Base-by-base conservation (phyloP, 805 yeast species). In the Sungouiozyma intestinalis region DNA sequence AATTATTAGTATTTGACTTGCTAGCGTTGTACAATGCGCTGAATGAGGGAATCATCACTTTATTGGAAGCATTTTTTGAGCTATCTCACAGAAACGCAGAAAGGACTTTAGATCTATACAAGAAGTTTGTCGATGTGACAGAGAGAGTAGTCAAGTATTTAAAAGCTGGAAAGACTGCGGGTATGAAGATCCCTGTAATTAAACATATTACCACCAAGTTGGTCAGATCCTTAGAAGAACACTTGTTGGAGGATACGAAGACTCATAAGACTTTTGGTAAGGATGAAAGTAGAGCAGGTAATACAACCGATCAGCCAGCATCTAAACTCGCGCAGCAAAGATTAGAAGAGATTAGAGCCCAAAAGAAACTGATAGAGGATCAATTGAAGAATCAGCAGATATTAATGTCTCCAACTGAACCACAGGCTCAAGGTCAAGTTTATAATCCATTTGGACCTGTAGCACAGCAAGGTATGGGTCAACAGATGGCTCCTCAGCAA, bases 171-270 rank as follows among this genome's bases (percentile, higher is more conserved):
- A 90, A 92, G 57, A 76, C 87, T 11, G 87, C 97, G 2, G 87
- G 87, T 54, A 68, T 90, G 49, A 88, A 81, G 54, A 95, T 92
- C 29, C 98, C 98, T 32, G 88, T 95, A 13, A 88, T 92, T 47
- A 85, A 85, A 58, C 98, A 92, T 64, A 97, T 97, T 1, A 97
- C 97, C 17, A 88, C 97, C 2, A 92, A 95, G 19, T 71, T 92
- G 48, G 83, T 95, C 3, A 73, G 79, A 29, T 80, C 94, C 13
- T 73, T 92, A 47, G 92, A 86, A 57, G 96, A 88, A 52, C 94
- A 90, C 60, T 66, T 92, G 50, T 74, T 79, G 49, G 97, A 90
- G 57, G 86, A 88, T 33, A 90, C 44, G 21, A 27, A 39, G n/a
- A 50, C 45, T 2, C 51, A 47, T 48, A 47, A 50, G 33, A 40